Evolutionary conservation across 2,329 filamentous ascomycete genomes (phyloP), one percentile per base, ranked within the genome.

Genomic region (Pezicula neosporulosa): DNA sequence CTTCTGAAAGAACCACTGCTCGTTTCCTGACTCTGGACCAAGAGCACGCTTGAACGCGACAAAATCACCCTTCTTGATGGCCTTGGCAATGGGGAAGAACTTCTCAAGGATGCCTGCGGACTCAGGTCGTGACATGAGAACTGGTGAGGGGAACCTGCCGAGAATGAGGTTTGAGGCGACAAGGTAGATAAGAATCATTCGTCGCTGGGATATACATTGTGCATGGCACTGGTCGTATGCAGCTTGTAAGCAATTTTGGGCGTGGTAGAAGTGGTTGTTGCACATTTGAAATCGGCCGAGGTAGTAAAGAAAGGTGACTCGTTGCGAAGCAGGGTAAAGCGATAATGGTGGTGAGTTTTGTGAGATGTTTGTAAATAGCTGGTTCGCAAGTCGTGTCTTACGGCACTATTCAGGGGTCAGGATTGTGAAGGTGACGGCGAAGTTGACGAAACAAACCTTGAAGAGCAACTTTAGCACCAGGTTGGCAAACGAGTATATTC

Each of bases 271-370:
- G 65, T 96, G 86, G 59, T 85, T 87, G 67, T 90, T 92, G 56
- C 89, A 84, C 67, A 96, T 90, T 64, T 92, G 84, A 70, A 93
- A 97, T 52, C 91, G 86, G 16, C 93, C 93, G 6, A 97, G 85
- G 66, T 96, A 96, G 72, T 96, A 97, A 13, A 97, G 84, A 62
- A 92, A 97, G 3, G 91, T 96, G 47, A 96, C 90, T 45, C 91
- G 83, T 66, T 97, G 89, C 6, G 87, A 81, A 19, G 89, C 90
- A 2, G 92, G 90, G 64, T 95, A 97, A 47, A 89, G 81, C 1
- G 81, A 78, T 12, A 97, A 73, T 0, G 90, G 89, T 1, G 91
- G 91, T 0, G 89, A 92, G 58, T 89, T 87, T 51, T 88, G 85
- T 46, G 85, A 86, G 57, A 97, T 93, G 65, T 94, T 95, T 58